Percentiles rank a stretch among this genome's conserved stretches.
phyloP scores from a whole-genome alignment of 169 alveolate species.

The Plasmodium billcollinsi region DNA sequence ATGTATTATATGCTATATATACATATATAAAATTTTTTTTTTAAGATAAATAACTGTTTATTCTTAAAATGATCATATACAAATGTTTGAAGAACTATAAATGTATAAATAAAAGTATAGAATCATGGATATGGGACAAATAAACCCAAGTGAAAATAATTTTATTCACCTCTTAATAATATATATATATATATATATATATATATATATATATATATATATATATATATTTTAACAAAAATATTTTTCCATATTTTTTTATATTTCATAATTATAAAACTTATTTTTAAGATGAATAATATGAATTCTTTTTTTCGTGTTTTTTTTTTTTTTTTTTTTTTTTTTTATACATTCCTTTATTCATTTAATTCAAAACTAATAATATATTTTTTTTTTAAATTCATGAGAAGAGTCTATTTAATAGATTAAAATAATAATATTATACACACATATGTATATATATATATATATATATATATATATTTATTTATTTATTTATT shows the following conservation, averaged over 20 bases:
- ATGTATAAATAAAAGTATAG: too few species aligned
- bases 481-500: neutral
- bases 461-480: neutral
- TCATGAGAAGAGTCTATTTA: conserved; percentile 3
- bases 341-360: neutral
- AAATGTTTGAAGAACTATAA: too few species aligned
- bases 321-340: conserved; percentile 14
- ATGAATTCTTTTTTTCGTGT: conserved; percentile 1
- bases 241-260: neutral
- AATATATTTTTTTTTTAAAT: conserved; percentile 7
- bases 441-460: neutral
- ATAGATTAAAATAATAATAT: too few species aligned
- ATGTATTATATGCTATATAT: neutral
- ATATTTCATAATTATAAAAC: conserved; percentile 4
- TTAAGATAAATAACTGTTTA: too few species aligned
- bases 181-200: neutral
- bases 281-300: conserved; percentile 6
- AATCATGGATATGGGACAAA: too few species aligned
- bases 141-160: too few species aligned
- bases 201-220: conserved; percentile 1
- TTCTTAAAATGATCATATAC: too few species aligned
- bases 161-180: neutral
- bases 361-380: conserved; percentile 6
- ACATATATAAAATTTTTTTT: too few species aligned
- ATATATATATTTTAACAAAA: neutral